Evolutionary conservation across 164 flowering plant genomes (phyloP).

Genomic region (Stephania cephalantha): DNA sequence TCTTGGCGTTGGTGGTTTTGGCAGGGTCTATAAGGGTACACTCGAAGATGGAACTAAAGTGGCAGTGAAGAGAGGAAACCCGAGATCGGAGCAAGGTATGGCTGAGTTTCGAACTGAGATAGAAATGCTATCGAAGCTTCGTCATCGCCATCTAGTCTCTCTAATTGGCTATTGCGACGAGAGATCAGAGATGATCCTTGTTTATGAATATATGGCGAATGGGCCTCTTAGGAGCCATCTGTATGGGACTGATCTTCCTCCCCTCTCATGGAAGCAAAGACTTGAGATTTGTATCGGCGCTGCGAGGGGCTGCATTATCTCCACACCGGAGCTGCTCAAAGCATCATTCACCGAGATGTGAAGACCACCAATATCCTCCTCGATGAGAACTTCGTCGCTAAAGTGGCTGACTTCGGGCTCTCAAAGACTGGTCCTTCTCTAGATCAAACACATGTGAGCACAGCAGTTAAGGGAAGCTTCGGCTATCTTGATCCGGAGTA

Average conservation of each 20-base stretch:
- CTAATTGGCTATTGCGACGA: conserved; percentile 26
- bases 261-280: conserved; percentile 28
- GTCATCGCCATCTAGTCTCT: conserved; percentile 26
- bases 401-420: conserved; percentile 26
- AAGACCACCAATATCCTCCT: conserved; percentile 24
- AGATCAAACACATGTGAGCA: conserved; percentile 26
- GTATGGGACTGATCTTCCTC: conserved; percentile 21
- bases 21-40: conserved; percentile 23
- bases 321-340: conserved; percentile 23
- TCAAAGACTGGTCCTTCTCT: conserved; percentile 22
- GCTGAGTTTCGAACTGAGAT: conserved; percentile 24
- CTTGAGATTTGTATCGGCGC: conserved; percentile 27
- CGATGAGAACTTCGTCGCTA: conserved; percentile 20
- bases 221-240: conserved; percentile 25
- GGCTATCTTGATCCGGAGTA: conserved; percentile 25
- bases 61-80: conserved; percentile 24
- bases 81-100: conserved; percentile 22
- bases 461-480: conserved; percentile 24
- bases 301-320: conserved; percentile 27
- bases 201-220: conserved; percentile 25
- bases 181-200: conserved; percentile 23
- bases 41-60: conserved; percentile 21
- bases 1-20: conserved; percentile 24
- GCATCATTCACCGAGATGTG: conserved; percentile 24
- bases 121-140: conserved; percentile 24